These are phyloP conservation scores for Tricholoma sp. DNA, from an alignment of 768 basidiomycete species.

Conservation along the genomic window DNA sequence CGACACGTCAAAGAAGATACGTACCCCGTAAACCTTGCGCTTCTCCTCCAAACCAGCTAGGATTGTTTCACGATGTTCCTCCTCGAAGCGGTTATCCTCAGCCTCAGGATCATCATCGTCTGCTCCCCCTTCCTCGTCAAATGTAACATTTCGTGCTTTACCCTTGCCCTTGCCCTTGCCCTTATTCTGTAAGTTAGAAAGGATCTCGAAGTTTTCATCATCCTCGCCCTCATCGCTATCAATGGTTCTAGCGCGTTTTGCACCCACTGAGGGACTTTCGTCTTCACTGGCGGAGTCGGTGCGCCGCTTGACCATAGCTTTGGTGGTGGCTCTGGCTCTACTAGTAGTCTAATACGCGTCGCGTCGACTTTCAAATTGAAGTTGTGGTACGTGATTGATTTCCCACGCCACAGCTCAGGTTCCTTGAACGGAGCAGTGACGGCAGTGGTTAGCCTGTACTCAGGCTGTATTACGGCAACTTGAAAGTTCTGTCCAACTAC, in stretches of 20 bases:
- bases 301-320: conserved; percentile 52
- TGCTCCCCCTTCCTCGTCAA: conserved; percentile 18
- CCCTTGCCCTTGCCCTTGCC: conserved; percentile 23
- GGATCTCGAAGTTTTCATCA: conserved; percentile 15
- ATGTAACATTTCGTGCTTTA: conserved; percentile 20
- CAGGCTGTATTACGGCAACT: too few relatives aligned
- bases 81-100: conserved; percentile 64
- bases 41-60: conserved; percentile 48
- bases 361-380: background rate
- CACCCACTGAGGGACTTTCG: conserved; percentile 23
- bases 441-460: too few relatives aligned
- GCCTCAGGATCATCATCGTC: conserved; percentile 41
- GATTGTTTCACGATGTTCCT: conserved; percentile 50
- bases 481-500: too few relatives aligned
- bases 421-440: too few relatives aligned
- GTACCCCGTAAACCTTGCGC: conserved; percentile 42
- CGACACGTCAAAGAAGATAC: conserved; percentile 14
- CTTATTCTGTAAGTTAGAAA: conserved; percentile 14
- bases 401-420: background rate
- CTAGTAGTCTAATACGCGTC: background rate
- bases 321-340: background rate
- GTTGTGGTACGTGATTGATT: background rate
- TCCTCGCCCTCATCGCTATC: conserved; percentile 21
- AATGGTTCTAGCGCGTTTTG: conserved; percentile 29
- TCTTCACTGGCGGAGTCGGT: conserved; percentile 39